A percentile compares a stretch with the other conserved stretches of the same genome.
phyloP scores from a whole-genome alignment of 1,139 yeast genomes.

The Yamadazyma membranifaciens region DNA sequence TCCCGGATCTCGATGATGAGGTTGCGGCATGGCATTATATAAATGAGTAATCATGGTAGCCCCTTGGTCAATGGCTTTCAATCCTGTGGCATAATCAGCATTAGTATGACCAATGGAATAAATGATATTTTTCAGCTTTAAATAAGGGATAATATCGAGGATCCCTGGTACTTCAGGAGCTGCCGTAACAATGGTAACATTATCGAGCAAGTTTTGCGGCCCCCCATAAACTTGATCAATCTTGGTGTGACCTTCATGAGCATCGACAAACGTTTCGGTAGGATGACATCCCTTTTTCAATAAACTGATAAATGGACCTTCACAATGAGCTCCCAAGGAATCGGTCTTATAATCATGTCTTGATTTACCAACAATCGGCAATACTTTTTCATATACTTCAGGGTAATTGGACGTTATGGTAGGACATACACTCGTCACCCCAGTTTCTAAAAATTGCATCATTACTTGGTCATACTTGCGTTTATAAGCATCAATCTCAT shows the following conservation, averaged over 20 bases:
- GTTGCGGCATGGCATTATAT: slow-evolving; percentile 69
- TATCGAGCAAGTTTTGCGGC: slow-evolving; percentile 35
- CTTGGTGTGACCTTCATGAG: slow-evolving; percentile 36
- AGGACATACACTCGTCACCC: slow-evolving; percentile 61
- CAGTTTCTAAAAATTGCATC: slow-evolving; percentile 50
- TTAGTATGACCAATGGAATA: slow-evolving; percentile 61
- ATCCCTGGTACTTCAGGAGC: slow-evolving; percentile 64
- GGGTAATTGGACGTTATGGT: slow-evolving; percentile 59
- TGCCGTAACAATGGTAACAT: slow-evolving; percentile 55
- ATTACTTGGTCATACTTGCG: slow-evolving; percentile 43
- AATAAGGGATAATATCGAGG: slow-evolving; percentile 45
- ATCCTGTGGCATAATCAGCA: slow-evolving; percentile 47
- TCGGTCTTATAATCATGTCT: slow-evolving; percentile 43
- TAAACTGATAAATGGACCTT: slow-evolving; percentile 60
- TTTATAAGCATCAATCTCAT: slow-evolving; percentile 32
- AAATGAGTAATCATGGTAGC: slow-evolving; percentile 63
- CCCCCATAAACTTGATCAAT: slow-evolving; percentile 47
- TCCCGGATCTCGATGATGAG: slow-evolving; percentile 63
- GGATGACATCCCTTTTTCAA: slow-evolving; percentile 66
- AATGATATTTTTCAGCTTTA: slow-evolving; percentile 34
- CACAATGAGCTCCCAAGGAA: slow-evolving; percentile 62
- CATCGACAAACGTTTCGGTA: slow-evolving; percentile 51
- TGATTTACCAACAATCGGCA: slow-evolving; percentile 44
- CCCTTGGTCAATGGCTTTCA: slow-evolving; percentile 51
- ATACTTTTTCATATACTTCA: slow-evolving; percentile 49